Conservation (phyloP, 225 moss, liverwort and hornwort species). For the Takakia lepidozioides region DNA sequence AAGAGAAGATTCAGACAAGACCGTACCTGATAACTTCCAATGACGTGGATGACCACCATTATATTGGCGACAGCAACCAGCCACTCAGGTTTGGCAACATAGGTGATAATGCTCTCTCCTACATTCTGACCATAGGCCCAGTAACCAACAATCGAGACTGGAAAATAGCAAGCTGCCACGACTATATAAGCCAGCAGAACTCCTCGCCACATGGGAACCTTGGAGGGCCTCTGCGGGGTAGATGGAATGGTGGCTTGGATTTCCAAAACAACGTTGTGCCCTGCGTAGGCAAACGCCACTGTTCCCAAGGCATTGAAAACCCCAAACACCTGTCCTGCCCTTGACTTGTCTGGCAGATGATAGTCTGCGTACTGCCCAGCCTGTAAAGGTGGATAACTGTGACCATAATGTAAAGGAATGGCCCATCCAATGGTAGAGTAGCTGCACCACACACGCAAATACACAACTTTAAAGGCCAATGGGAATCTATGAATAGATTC, state of each 20-base stretch:
- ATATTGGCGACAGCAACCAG: conserved; percentile 20
- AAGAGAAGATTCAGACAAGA: too few species aligned
- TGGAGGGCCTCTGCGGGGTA: conserved; percentile 12
- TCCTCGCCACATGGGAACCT: conserved; percentile 24
- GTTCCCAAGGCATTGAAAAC: conserved; percentile 13
- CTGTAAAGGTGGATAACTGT: too few species aligned
- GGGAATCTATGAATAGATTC: background rate
- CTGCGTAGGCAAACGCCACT: conserved; percentile 27
- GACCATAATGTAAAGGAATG: conserved; percentile 1
- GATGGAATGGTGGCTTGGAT: conserved; percentile 35
- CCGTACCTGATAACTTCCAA: conserved; percentile 25
- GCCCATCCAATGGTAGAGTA: conserved; percentile 32
- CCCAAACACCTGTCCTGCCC: conserved; percentile 4
- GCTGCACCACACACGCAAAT: conserved; percentile 2
- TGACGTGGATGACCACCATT: conserved; percentile 28
- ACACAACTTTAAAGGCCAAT: background rate
- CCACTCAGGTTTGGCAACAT: conserved; percentile 7
- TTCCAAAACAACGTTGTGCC: conserved; percentile 35
- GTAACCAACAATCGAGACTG: conserved; percentile 19
- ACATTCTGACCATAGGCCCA: conserved; percentile 10
- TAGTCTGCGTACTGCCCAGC: background rate
- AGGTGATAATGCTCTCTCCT: conserved; percentile 4
- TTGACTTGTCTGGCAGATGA: conserved; percentile 1
- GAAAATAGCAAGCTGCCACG: conserved; percentile 25
- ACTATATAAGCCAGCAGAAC: conserved; percentile 15